Evolutionary conservation across 208 protist genomes (phyloP), one percentile per base, ranked within the genome.

Genomic region (Porcisia deanei): DNA sequence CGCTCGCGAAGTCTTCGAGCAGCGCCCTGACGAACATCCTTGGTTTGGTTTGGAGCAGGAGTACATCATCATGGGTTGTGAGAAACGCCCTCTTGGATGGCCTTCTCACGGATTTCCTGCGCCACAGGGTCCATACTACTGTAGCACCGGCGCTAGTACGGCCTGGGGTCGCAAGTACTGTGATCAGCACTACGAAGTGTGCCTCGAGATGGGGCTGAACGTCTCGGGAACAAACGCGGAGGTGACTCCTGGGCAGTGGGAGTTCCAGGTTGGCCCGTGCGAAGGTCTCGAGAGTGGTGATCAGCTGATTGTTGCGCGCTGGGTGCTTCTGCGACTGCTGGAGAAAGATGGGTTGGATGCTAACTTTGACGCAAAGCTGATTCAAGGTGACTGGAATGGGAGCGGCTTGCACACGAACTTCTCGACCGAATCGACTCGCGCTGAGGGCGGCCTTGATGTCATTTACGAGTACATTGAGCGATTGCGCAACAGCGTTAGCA

Each of bases 61-160:
- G 71, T 95, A 87, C 73, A 91, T 97, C 61, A 83, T 97, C 59
- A 79, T 84, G 5, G 75, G 45, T 16, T 81, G 82, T 39, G 79
- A 92, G 65, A 84, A 85, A 3, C 81, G 90, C 30, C 91, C 88
- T 14, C 90, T 84, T 75, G 94, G 96, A 18, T 98, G 94, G 94
- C 96, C 96, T 4, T 75, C 86, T 55, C 81, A 84, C 75, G 98
- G 98, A 10, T 99, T 95, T 80, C 97, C 98, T 20, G 91, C 81
- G 6, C 96, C 98, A 18, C 98, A 99, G 86, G 98, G 98, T 25
- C 96, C 97, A 18, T 99, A 99, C 88, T 99, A 99, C 90, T 99
- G 98, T 85, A 79, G 81, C 66, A 92, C 85, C 12, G 98, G 98
- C 49, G 79, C 89, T 8, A 30, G 34, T 12, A 80, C 85, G 57